Evolutionary conservation across 768 basidiomycete genomes (phyloP).

Genomic region (Naganishia onofrii): DNA sequence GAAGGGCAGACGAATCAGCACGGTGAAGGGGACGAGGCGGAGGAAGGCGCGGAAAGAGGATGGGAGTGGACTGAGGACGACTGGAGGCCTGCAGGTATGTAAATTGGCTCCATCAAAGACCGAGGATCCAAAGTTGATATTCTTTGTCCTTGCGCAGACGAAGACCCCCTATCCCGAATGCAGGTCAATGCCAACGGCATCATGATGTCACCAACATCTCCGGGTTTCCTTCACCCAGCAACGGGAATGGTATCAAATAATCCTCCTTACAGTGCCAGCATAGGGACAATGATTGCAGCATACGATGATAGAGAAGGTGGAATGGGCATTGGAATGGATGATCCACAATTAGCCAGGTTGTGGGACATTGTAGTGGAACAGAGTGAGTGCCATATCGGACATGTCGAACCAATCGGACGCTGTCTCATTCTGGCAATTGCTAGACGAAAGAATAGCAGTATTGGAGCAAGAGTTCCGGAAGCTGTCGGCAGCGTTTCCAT

Average conservation of each 20-base stretch:
- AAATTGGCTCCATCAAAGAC: too few species aligned
- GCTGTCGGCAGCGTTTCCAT: constrained; percentile 9
- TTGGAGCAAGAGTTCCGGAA: constrained; percentile 44
- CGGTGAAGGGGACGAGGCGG: constrained; percentile 18
- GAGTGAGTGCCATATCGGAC: constrained; percentile 36
- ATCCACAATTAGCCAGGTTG: constrained; percentile 31
- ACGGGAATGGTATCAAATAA: neutral
- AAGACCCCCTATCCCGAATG: constrained; percentile 18
- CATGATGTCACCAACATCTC: constrained; percentile 10
- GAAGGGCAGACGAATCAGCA: neutral
- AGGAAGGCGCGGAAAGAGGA: constrained; percentile 6
- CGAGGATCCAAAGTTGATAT: neutral
- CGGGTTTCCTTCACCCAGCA: constrained; percentile 14
- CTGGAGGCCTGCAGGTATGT: constrained; percentile 29
- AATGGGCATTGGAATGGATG: constrained; percentile 14
- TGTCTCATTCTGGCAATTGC: neutral
- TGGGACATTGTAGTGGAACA: constrained; percentile 45
- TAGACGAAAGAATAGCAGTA: constrained; percentile 46
- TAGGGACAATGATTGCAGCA: constrained; percentile 4
- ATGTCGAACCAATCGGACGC: neutral
- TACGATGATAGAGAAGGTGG: constrained; percentile 1
- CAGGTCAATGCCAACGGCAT: neutral
- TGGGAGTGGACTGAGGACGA: constrained; percentile 33
- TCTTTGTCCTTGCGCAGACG: neutral
- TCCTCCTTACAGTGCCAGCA: constrained; percentile 8